These are phyloP conservation scores for Tilletia setariae DNA, from an alignment of 1,284 basidiomycete genomes.

Conservation along the genomic window DNA sequence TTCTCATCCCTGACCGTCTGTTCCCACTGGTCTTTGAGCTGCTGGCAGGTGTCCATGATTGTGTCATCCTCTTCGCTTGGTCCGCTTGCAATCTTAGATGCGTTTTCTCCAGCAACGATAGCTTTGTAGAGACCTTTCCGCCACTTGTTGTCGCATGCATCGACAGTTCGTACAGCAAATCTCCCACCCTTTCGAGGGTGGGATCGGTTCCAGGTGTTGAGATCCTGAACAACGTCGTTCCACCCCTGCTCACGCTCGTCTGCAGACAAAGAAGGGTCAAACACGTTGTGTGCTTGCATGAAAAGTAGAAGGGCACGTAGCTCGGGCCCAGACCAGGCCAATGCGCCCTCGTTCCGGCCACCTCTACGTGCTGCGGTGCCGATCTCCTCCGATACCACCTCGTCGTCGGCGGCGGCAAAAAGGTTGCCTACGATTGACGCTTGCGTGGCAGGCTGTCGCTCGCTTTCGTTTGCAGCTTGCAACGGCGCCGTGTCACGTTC, in stretches of 20 bases:
- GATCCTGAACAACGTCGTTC: not conserved
- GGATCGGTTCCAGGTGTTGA: not conserved
- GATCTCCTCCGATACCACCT: no score
- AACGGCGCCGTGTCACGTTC: no score
- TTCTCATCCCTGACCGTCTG: not conserved
- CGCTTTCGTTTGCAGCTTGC: no score
- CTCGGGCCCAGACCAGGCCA: not conserved
- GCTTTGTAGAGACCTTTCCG: not conserved
- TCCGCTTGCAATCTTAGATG: constrained; percentile 1
- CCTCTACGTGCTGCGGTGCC: no score
- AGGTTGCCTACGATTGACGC: no score
- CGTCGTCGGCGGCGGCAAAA: no score
- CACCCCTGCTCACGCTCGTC: not conserved
- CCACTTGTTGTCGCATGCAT: not conserved
- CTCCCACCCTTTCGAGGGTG: not conserved
- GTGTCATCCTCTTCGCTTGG: not conserved
- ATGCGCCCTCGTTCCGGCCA: not conserved
- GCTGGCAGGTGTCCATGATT: not conserved
- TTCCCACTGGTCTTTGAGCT: not conserved
- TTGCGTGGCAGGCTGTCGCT: no score
- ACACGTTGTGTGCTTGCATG: not conserved
- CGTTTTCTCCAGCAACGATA: not conserved
- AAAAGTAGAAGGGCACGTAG: not conserved
- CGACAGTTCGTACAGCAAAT: not conserved
- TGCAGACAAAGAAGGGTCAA: not conserved